Evolutionary conservation across 345 rosid species (phyloP), one percentile per base, ranked within the genome.

Genomic region (Streptanthus diversifolius): DNA sequence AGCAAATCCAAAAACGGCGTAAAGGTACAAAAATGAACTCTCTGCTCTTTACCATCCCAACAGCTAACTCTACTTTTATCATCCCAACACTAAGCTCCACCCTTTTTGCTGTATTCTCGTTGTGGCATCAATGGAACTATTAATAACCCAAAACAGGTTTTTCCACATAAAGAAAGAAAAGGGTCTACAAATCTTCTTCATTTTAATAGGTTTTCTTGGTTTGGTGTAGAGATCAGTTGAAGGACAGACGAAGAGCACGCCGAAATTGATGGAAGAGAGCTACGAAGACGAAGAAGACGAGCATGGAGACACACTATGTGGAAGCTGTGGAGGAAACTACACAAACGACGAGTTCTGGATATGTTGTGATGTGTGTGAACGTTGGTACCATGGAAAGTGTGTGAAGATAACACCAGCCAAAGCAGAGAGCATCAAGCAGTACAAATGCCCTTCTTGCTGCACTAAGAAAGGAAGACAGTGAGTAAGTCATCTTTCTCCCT

Each of bases 311-410:
- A 87, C 98, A 2, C 80, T 83, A 0, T 90, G 98, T 57, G 98
- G 96, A 36, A 81, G 87, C 84, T 93, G 98, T 18, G 93, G 91
- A 4, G 92, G 90, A 48, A 86, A 86, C 65, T 89, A 89, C 85
- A 91, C 79, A 18, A 79, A 86, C 0, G 90, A 88, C 9, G 91
- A 91, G 82, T 91, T 91, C 65, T 93, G 95, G 97, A 91, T 93
- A 8, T 85, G 97, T 18, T 89, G 96, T 27, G 98, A 91, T 52
- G 76, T 88, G 11, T 90, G 93, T 6, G 98, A 93, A 70, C 81
- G 85, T 77, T 93, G 98, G 97, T 93, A 85, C 83, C 98, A 89
- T 25, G 95, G 93, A 12, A 93, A 87, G 63, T 90, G 96, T 25
- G 96, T 90, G 74, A 87, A 86, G 84, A 90, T 93, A 77, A 85